Base-by-base conservation (phyloP, 805 yeast species). In the Torulaspora franciscae region DNA sequence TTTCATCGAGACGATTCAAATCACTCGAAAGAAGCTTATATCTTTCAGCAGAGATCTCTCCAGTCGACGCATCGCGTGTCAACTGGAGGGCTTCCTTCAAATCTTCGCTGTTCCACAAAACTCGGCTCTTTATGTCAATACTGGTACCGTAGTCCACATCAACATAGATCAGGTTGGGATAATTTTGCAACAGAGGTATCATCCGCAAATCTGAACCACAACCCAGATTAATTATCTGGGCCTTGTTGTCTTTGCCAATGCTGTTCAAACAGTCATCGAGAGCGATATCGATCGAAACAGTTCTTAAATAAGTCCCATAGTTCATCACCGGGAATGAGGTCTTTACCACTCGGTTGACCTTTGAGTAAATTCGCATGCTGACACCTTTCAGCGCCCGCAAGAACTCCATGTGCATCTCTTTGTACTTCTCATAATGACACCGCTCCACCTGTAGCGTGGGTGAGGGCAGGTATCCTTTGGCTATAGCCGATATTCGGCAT, bases 281-380 rank as follows among this genome's bases (percentile, higher is more conserved):
- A 0, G 77, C 64, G 6, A 55, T 15, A 55, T 82, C 79, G 23
- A 83, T 75, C 13, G 78, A 62, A 13, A 55, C 59, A 0, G 85
- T 80, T 29, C 91, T 65, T 15, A 82, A 64, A 59, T 78, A 83
- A 0, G 89, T 81, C 0, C 90, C 90, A 38, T 84, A 64, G 54
- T 83, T 84, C 55, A 84, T 83, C 14, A 83, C 70, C 0, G 91
- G 91, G 9, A 76, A 64, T 47, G 81, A 79, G 14, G 54, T 42
- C 17, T 35, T 40, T 11, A 58, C 45, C 2, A 50, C 41, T 36
- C 41, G 54, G 15, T 49, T 47, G 2, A 62, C 52, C 30, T 54
- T 57, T 1, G 56, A 50, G 29, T 49, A 43, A 1, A 50, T 44
- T 22, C 62, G 51, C 26, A 59, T 50, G 17, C 52, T 52, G 9